Evolutionary conservation across 768 basidiomycete species (phyloP).

Genomic region (Leccinum boreale): DNA sequence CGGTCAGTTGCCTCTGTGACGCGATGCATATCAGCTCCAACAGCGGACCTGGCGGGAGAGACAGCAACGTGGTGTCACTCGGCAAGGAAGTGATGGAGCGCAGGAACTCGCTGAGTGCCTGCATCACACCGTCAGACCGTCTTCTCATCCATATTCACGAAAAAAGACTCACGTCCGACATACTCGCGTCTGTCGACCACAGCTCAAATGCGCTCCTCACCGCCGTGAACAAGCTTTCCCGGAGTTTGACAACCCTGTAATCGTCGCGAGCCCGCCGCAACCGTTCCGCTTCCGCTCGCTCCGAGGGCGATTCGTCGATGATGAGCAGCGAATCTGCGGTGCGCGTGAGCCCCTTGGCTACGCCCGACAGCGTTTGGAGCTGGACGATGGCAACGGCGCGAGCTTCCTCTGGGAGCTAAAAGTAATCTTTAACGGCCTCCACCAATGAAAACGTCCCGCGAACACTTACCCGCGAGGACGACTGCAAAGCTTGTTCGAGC

Average conservation of each 20-base stretch:
- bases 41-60: slow-evolving; percentile 77
- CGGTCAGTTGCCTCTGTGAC: slow-evolving; percentile 66
- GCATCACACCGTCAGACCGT: neutral
- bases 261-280: slow-evolving; percentile 65
- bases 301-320: slow-evolving; percentile 54
- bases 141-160: neutral
- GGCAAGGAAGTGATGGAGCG: slow-evolving; percentile 84
- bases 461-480: slow-evolving; percentile 47
- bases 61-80: slow-evolving; percentile 71
- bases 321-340: slow-evolving; percentile 64
- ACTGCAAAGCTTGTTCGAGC: slow-evolving; percentile 58
- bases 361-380: slow-evolving; percentile 77
- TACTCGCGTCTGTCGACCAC: slow-evolving; percentile 77
- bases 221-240: slow-evolving; percentile 61
- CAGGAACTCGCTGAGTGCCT: slow-evolving; percentile 82
- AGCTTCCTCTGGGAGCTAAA: slow-evolving; percentile 71
- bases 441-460: neutral
- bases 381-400: slow-evolving; percentile 63
- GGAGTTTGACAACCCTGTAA: slow-evolving; percentile 54
- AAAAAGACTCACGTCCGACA: slow-evolving; percentile 62
- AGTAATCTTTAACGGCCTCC: neutral
- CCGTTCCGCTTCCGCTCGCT: slow-evolving; percentile 46
- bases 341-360: slow-evolving; percentile 84
- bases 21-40: slow-evolving; percentile 77
- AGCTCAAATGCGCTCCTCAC: slow-evolving; percentile 61